Evolutionary conservation across 1,284 basidiomycete species (phyloP), one percentile per base, ranked within the genome.

Genomic region (Rhodotorula sp.): DNA sequence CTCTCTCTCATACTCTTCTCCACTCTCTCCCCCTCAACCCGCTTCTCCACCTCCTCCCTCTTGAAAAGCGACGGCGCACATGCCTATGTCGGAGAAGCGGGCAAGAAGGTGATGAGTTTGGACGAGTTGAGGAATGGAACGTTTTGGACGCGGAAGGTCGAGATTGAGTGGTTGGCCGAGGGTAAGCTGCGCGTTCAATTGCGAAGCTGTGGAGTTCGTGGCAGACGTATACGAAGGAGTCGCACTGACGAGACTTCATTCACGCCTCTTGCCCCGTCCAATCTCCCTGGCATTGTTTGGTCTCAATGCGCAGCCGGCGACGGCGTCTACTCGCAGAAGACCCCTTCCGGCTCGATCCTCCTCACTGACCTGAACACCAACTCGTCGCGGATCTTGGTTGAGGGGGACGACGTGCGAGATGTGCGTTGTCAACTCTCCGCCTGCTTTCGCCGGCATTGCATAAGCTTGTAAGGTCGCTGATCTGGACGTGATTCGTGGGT

Each of bases 121-220:
- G 69, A 70, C 20, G 68, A 93, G 78, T 81, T 94, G 58, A 92
- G 92, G 81, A 94, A 94, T 77, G 91, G 91, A 7, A 95, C 92
- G 0, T 96, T 95, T 77, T 71, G 62, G 16, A 80, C 83, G 4
- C 76, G 84, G 7, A 78, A 77, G 18, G 82, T 83, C 55, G 76
- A 77, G 40, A 80, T 94, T 40, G 83, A 87, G 57, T 96, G 94
- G 94, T 88, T 96, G 40, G 86, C 88, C 18, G 92, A 94, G 85
- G 92, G 93, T 91, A 69, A 44, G 84, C 75, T 34, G 52, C 30
- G 47, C 15, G 28, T 16, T 18, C 22, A 3, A 3, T 4, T 28
- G 11, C 9, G 4, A 24, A 5, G 20, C n/a, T 1, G 26, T 11
- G n/a, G n/a, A n/a, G 26, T 0, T 28, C 11, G 11, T 11, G 18